Evolutionary conservation across 164 flowering plant genomes (phyloP).

Genomic region (Pachysandra terminalis): DNA sequence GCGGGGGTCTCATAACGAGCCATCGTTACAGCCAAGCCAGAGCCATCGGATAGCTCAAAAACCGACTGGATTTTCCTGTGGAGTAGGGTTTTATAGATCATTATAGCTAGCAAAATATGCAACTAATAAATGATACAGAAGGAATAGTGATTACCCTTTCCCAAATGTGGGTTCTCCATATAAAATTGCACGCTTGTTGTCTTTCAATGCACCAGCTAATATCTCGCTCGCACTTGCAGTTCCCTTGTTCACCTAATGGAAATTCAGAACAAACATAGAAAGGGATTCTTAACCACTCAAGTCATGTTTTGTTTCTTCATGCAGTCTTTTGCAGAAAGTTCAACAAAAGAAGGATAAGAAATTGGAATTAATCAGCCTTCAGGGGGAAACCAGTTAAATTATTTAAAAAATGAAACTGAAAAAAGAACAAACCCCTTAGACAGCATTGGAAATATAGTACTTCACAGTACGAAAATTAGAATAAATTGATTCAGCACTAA

Average conservation of each 20-base stretch:
- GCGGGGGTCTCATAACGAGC: conserved; percentile 99
- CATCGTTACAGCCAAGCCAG: conserved; percentile 94
- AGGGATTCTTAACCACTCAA: background rate
- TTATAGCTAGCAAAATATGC: background rate
- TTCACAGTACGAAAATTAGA: too few species aligned
- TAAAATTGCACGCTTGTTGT: conserved; percentile 88
- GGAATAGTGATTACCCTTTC: conserved; percentile 63
- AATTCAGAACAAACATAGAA: conserved; percentile 4
- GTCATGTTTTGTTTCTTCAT: too few species aligned
- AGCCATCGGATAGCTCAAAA: conserved; percentile 95
- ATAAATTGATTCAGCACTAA: too few species aligned
- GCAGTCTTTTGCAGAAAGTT: background rate
- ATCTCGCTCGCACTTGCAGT: conserved; percentile 97
- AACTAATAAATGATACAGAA: background rate
- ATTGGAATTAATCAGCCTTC: too few species aligned
- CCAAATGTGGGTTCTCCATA: conserved; percentile 96
- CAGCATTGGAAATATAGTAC: background rate
- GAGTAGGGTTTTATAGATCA: background rate
- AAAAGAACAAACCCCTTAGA: background rate
- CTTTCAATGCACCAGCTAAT: conserved; percentile 93
- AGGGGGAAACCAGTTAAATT: too few species aligned
- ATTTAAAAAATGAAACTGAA: background rate
- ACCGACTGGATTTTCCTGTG: conserved; percentile 72
- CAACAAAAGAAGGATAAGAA: too few species aligned
- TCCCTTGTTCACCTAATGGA: conserved; percentile 69